A percentile compares a stretch with the other conserved stretches of the same genome.
phyloP scores from a whole-genome alignment of 768 basidiomycete species.

The Lactarius psammicola region DNA sequence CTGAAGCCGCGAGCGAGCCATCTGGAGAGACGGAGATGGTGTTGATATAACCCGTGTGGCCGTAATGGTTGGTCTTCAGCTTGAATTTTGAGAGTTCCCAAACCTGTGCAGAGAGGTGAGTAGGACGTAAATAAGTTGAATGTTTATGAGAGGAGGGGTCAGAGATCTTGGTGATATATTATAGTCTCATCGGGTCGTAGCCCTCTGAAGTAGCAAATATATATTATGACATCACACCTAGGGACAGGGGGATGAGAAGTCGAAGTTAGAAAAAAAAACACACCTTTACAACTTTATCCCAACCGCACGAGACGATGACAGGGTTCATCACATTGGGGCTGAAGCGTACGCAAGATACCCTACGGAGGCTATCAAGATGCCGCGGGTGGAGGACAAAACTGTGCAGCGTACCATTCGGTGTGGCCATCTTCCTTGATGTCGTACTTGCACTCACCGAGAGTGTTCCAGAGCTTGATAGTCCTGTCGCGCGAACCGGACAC shows the following conservation, averaged over 20 bases:
- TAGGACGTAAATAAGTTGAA: not conserved
- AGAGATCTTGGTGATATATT: conserved; percentile 71
- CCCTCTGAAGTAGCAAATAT: conserved; percentile 39
- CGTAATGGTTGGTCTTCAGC: conserved; percentile 99
- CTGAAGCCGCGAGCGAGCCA: conserved; percentile 97
- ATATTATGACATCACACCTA: conserved; percentile 42
- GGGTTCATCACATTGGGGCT: conserved; percentile 97
- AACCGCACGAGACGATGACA: conserved; percentile 97
- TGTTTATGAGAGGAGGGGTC: conserved; percentile 35
- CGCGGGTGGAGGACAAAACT: conserved; percentile 2
- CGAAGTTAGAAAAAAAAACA: conserved; percentile 33
- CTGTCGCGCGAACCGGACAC: conserved; percentile 97
- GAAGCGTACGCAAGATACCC: conserved; percentile 99
- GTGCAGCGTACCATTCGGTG: conserved; percentile 72
- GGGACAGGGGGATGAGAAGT: not conserved
- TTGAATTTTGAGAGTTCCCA: conserved; percentile 99
- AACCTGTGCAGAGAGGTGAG: conserved; percentile 54
- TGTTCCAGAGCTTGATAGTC: conserved; percentile 99
- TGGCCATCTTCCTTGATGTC: conserved; percentile 99
- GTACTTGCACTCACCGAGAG: conserved; percentile 99
- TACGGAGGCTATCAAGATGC: conserved; percentile 34
- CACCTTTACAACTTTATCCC: conserved; percentile 99
- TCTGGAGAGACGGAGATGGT: conserved; percentile 98
- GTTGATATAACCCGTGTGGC: conserved; percentile 99
- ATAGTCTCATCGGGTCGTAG: conserved; percentile 47